Conservation (phyloP, 2,329 filamentous ascomycete species). For the Penicillium griseofulvum region DNA sequence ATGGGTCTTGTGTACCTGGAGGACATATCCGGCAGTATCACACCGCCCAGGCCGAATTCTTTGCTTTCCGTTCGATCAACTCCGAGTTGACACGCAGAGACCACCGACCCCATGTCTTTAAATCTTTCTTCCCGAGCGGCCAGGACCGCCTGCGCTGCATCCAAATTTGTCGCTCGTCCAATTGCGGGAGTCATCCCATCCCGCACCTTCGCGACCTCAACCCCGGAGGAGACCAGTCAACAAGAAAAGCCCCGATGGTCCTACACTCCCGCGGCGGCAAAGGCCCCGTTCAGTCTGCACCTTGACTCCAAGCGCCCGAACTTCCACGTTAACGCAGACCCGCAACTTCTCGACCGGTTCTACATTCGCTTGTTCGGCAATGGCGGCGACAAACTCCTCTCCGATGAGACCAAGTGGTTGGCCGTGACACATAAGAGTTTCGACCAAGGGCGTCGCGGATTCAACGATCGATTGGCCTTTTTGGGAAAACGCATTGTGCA, state of each 20-base stretch:
- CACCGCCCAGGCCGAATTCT: conserved; percentile 25
- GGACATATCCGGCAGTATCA: conserved; percentile 19
- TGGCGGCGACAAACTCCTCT: conserved; percentile 69
- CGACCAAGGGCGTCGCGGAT: conserved; percentile 88
- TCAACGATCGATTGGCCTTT: conserved; percentile 90
- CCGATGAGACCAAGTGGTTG: conserved; percentile 93
- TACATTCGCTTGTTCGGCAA: conserved; percentile 74
- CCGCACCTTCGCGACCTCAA: conserved; percentile 26
- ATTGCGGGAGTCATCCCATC: conserved; percentile 16
- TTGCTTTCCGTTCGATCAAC: conserved; percentile 20
- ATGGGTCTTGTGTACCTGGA: background rate
- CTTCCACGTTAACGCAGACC: conserved; percentile 72
- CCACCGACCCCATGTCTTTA: conserved; percentile 46
- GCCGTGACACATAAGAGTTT: conserved; percentile 98
- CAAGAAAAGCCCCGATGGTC: conserved; percentile 62
- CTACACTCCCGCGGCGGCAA: conserved; percentile 67
- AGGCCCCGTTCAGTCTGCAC: conserved; percentile 58
- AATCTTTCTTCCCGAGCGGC: conserved; percentile 45
- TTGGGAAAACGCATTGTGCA: conserved; percentile 67
- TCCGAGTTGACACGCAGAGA: conserved; percentile 15
- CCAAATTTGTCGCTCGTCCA: conserved; percentile 16
- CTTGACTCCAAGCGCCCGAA: conserved; percentile 33
- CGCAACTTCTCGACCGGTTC: conserved; percentile 69
- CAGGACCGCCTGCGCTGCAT: conserved; percentile 35
- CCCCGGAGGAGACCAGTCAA: conserved; percentile 28